These are phyloP conservation scores for Dactylellina parvicollis DNA, from an alignment of 2,329 filamentous ascomycete species.

Conservation along the genomic window DNA sequence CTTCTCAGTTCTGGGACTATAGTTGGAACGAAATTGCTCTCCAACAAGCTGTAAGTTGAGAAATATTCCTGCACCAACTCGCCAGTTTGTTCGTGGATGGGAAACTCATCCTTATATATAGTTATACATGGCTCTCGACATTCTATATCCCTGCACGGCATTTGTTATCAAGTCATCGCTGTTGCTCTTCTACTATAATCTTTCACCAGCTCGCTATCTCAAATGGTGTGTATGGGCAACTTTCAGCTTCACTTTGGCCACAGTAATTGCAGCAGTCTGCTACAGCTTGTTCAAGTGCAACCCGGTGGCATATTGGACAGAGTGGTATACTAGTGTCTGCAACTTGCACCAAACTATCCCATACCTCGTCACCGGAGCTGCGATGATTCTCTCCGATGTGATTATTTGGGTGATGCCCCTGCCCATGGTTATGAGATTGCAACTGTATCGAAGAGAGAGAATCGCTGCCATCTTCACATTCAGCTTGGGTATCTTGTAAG, in stretches of 20 bases:
- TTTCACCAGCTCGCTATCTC: slow-evolving; percentile 33
- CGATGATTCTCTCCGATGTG: slow-evolving; percentile 43
- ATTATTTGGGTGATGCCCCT: slow-evolving; percentile 50
- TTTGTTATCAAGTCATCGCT: slow-evolving; percentile 50
- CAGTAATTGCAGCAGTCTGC: slow-evolving; percentile 8
- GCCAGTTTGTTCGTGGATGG: not conserved
- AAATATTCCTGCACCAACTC: not conserved
- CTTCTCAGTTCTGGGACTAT: slow-evolving; percentile 48
- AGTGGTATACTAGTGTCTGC: slow-evolving; percentile 47
- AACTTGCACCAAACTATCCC: slow-evolving; percentile 33
- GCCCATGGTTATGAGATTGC: slow-evolving; percentile 35
- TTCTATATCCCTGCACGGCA: slow-evolving; percentile 38
- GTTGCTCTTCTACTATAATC: slow-evolving; percentile 46
- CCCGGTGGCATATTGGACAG: slow-evolving; percentile 40
- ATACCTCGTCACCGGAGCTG: slow-evolving; percentile 35
- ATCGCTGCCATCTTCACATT: slow-evolving; percentile 50
- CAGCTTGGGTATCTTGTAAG: slow-evolving; percentile 52
- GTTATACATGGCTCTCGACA: slow-evolving; percentile 42
- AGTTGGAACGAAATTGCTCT: slow-evolving; percentile 36
- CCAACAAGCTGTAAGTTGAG: slow-evolving; percentile 30
- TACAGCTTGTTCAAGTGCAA: slow-evolving; percentile 45
- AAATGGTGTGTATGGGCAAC: slow-evolving; percentile 40
- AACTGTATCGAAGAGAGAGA: slow-evolving; percentile 43
- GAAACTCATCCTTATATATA: not conserved
- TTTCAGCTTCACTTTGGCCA: slow-evolving; percentile 21